Evolutionary conservation across 2,329 filamentous ascomycete species (phyloP).

Genomic region (Neoarthrinium moseri): DNA sequence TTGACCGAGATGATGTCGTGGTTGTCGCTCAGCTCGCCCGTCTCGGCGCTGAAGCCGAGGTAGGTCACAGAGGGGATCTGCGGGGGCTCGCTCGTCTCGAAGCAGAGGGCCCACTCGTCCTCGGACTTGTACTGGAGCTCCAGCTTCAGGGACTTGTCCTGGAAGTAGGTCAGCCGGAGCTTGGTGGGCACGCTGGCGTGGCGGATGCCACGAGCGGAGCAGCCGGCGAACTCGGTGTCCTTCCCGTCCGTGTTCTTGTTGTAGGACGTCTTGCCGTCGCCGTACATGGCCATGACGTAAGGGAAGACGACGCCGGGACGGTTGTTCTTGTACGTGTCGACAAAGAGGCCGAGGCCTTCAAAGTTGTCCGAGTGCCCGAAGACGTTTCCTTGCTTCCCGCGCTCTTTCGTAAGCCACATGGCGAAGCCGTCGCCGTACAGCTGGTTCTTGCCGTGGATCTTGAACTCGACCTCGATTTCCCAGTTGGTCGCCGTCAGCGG

Average conservation of each 20-base stretch:
- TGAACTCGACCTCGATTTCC: conserved; percentile 97
- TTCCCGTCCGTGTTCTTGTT: conserved; percentile 96
- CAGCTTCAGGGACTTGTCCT: conserved; percentile 86
- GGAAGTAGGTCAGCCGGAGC: conserved; percentile 89
- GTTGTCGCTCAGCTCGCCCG: conserved; percentile 94
- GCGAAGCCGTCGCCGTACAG: conserved; percentile 96
- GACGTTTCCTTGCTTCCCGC: conserved; percentile 75
- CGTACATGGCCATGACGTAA: conserved; percentile 97
- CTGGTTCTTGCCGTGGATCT: conserved; percentile 83
- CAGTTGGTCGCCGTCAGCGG: conserved; percentile 97
- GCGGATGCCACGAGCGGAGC: conserved; percentile 89
- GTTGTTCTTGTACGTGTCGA: conserved; percentile 99
- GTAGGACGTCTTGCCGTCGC: conserved; percentile 85
- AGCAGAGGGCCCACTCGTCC: conserved; percentile 86
- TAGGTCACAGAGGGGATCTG: conserved; percentile 77
- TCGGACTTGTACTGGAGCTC: conserved; percentile 94
- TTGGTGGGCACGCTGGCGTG: conserved; percentile 79
- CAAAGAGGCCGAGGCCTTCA: conserved; percentile 90
- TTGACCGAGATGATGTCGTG: conserved; percentile 91
- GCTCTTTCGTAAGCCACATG: conserved; percentile 96
- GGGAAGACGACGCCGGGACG: conserved; percentile 93
- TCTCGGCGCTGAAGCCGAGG: conserved; percentile 81
- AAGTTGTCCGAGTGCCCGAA: conserved; percentile 89
- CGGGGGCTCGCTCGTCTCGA: conserved; percentile 68
- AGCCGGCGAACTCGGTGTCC: conserved; percentile 87